Evolutionary conservation across 2,329 filamentous ascomycete species (phyloP), one percentile per base, ranked within the genome.

Genomic region (Truncatella angustata): DNA sequence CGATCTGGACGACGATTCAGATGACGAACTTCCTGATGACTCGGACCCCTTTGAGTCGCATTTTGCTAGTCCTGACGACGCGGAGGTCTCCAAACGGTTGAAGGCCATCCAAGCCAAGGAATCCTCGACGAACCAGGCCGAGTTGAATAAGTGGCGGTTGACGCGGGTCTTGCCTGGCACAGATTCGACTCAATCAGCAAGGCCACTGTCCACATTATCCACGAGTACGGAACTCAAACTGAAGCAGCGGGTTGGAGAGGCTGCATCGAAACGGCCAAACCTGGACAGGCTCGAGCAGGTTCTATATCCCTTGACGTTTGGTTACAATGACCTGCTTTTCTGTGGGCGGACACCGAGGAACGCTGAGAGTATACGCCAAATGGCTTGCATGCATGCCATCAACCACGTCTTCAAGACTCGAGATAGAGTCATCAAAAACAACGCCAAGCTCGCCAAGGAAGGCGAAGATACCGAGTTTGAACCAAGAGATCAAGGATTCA

Each of bases 381-480:
- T 96, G 48, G 78, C 85, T 14, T 91, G 88, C 60, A 76, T 97
- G 1, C 94, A 99, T 69, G 86, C 87, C 3, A 75, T 97, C 11
- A 97, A 97, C 67, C 94, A 97, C 66, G 78, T 97, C 36, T 86
- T 96, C 70, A 97, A 96, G 82, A 97, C 93, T 2, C 85, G 94
- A 58, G 93, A 97, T 64, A 84, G 86, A 26, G 88, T 97, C 0
- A 82, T 97, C 55, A 97, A 96, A 70, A 95, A 97, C 72, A 97
- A 92, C 64, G 83, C 88, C 50, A 90, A 86, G 57, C 72, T 96
- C 10, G 77, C 87, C 9, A 86, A 85, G 60, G 83, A 87, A 50
- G 78, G 82, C 4, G 79, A 81, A 9, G 78, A 78, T 34, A 73
- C 80, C 14, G 86, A 89, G 34, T 73, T 88, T 4, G 91, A 96